These are phyloP conservation scores for Microcyclospora tardicrescens DNA, from an alignment of 2,329 filamentous ascomycete genomes.

Conservation along the genomic window DNA sequence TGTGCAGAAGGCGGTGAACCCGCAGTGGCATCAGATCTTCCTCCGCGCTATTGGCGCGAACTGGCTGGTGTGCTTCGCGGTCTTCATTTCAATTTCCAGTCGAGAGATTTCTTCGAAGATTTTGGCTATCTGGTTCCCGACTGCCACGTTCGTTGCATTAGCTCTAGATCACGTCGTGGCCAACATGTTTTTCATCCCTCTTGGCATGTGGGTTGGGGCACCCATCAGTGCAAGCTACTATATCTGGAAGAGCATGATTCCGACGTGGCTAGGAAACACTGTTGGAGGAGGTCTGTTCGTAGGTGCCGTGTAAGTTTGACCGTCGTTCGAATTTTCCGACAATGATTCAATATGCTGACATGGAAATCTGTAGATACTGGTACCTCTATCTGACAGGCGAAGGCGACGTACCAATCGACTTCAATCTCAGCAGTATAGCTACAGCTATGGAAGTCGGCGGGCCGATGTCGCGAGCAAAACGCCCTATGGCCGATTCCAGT, in stretches of 20 bases:
- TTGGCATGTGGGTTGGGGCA: constrained; percentile 37
- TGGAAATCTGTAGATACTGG: neutral
- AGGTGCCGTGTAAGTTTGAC: constrained; percentile 28
- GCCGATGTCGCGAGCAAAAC: constrained; percentile 6
- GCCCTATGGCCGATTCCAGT: no score
- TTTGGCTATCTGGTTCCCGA: constrained; percentile 43
- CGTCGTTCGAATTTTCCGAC: constrained; percentile 29
- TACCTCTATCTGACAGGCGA: constrained; percentile 15
- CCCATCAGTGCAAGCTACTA: constrained; percentile 39
- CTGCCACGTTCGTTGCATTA: constrained; percentile 38
- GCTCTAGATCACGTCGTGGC: constrained; percentile 41
- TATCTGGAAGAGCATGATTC: constrained; percentile 46
- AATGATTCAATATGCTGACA: no score
- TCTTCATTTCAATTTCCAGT: constrained; percentile 35
- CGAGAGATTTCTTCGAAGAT: constrained; percentile 41
- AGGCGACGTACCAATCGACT: constrained; percentile 9
- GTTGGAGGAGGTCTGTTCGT: constrained; percentile 52
- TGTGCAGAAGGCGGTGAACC: constrained; percentile 35
- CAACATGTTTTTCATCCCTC: constrained; percentile 37
- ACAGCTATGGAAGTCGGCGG: constrained; percentile 14
- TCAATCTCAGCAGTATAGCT: constrained; percentile 11
- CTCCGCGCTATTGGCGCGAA: constrained; percentile 41
- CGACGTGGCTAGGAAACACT: constrained; percentile 40
- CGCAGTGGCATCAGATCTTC: constrained; percentile 40
- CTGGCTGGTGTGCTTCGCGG: constrained; percentile 44